Base-by-base conservation (phyloP, 2,329 filamentous ascomycete species). In the Thermomyces lanuginosus region DNA sequence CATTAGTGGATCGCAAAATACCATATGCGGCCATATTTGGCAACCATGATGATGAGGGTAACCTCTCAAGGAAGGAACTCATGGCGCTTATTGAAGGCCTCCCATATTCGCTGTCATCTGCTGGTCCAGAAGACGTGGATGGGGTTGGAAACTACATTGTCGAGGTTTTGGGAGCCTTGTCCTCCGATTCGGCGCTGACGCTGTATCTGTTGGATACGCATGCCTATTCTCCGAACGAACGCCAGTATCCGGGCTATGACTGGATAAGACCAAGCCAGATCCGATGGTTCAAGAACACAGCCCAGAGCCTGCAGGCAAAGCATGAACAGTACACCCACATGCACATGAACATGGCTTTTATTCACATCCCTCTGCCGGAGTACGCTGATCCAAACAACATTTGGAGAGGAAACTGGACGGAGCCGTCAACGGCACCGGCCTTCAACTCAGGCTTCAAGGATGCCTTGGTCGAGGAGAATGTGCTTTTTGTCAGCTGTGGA, bases 201-300 rank as follows among this genome's bases (percentile, higher is more conserved):
- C 62, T 98, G n/a, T 98, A 93, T 55, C 64, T 98, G 38, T 69
- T 98, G 22, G 89, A 98, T 53, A 84, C 84, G 0, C 89, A 98
- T 49, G 67, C 79, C 3, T 92, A 93, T 52, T 82, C 81, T 4
- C 84, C 84, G 0, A 79, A 98, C 45, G 82, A 93, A 54, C 70
- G 73, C 30, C 72, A 80, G 33, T 93, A 74, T 49, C 70, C 72
- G n/a, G 89, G 89, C 24, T 98, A 98, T 48, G 86, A 95, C 55
- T 98, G 89, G 89, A 61, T 98, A 46, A 95, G 95, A 57, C 75
- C 75, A 22, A 83, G 70, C 40, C 89, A 98, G 53, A 92, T 93
- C 32, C 72, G 80, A 30, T 98, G 89, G 89, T 98, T 98, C 61
- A 75, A 72, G 39, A 66, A 70, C 36, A 92, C 80, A 1, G 74